These are phyloP conservation scores for Cryptosporidium tyzzeri DNA, from an alignment of 169 alveolate species.

Conservation along the genomic window DNA sequence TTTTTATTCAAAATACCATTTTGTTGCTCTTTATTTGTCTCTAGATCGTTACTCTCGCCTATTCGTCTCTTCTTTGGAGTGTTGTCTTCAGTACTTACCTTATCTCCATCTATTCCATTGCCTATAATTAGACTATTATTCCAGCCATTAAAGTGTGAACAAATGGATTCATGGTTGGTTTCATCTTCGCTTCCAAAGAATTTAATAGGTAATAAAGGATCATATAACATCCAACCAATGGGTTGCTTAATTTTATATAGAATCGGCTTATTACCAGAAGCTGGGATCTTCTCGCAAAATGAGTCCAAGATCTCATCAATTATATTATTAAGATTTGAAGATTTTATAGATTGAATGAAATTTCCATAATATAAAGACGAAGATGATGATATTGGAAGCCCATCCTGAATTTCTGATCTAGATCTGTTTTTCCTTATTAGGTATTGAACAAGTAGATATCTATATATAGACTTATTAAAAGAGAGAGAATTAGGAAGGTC, in stretches of 20 bases:
- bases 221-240: constrained; percentile 70
- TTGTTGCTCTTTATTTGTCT: too few relatives aligned
- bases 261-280: constrained; percentile 46
- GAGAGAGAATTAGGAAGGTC: constrained; percentile 54
- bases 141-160: background rate
- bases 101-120: background rate
- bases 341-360: constrained; percentile 36
- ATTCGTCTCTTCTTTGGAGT: background rate
- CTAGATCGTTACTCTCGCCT: background rate
- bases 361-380: constrained; percentile 45
- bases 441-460: constrained; percentile 44
- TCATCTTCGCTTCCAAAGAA: constrained; percentile 5
- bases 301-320: constrained; percentile 42
- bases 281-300: constrained; percentile 52
- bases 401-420: constrained; percentile 62
- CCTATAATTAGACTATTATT: background rate
- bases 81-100: background rate
- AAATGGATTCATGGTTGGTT: background rate
- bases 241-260: constrained; percentile 57
- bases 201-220: constrained; percentile 36
- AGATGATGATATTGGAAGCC: constrained; percentile 33
- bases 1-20: background rate
- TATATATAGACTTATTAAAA: constrained; percentile 12
- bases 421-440: constrained; percentile 34
- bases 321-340: constrained; percentile 14